Evolutionary conservation across 2,329 filamentous ascomycete species (phyloP).

Genomic region (Pestalotiopsis sp.): DNA sequence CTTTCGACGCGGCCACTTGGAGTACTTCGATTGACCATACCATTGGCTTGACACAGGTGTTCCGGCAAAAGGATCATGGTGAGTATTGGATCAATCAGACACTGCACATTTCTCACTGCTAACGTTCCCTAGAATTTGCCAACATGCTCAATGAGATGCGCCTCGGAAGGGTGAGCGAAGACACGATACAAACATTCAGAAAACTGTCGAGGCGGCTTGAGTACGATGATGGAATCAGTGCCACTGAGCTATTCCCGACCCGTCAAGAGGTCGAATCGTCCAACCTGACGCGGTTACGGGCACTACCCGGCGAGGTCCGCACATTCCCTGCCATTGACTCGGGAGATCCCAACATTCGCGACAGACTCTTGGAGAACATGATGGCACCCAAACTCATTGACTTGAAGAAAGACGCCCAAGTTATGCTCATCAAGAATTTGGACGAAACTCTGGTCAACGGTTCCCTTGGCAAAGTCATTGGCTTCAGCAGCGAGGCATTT

Average conservation of each 20-base stretch:
- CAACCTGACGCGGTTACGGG: slow-evolving; percentile 72
- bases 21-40: slow-evolving; percentile 91
- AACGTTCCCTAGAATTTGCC: slow-evolving; percentile 65
- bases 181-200: slow-evolving; percentile 76
- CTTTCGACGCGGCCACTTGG: slow-evolving; percentile 92
- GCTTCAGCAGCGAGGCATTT: slow-evolving; percentile 62
- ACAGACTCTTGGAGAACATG: slow-evolving; percentile 82
- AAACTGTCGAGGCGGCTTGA: slow-evolving; percentile 68
- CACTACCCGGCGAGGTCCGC: slow-evolving; percentile 66
- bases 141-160: slow-evolving; percentile 98
- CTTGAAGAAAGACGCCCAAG: slow-evolving; percentile 89
- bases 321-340: slow-evolving; percentile 74
- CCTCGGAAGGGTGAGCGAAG: slow-evolving; percentile 75
- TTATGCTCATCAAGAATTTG: slow-evolving; percentile 99
- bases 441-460: slow-evolving; percentile 94
- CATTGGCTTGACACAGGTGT: slow-evolving; percentile 91
- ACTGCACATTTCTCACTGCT: not conserved
- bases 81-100: slow-evolving; percentile 22
- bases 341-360: slow-evolving; percentile 70
- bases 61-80: slow-evolving; percentile 86
- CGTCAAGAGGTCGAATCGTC: slow-evolving; percentile 85
- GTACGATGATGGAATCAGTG: slow-evolving; percentile 73
- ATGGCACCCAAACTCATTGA: slow-evolving; percentile 84
- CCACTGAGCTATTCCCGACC: slow-evolving; percentile 93
- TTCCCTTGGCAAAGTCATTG: slow-evolving; percentile 81